These are phyloP conservation scores for Glycine latifolia DNA, from an alignment of 306 rosid species.

Conservation along the genomic window DNA sequence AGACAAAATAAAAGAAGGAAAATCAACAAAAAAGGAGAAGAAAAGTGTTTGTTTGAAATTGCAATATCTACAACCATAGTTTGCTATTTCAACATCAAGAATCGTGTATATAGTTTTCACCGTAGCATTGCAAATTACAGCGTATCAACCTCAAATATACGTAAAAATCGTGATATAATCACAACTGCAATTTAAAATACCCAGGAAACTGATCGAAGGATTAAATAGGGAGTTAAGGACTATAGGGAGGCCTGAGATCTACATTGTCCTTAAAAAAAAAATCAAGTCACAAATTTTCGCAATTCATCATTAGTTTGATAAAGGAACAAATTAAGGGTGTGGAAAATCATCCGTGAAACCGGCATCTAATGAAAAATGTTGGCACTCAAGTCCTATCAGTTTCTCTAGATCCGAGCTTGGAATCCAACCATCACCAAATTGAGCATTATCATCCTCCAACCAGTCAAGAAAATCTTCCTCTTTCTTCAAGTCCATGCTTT, in stretches of 20 bases:
- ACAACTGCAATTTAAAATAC: neutral
- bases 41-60: neutral
- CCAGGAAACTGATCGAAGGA: neutral
- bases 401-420: conserved; percentile 51
- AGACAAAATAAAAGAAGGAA: neutral
- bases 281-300: neutral
- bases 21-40: neutral
- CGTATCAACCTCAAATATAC: neutral
- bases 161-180: neutral
- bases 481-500: conserved; percentile 36
- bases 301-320: neutral
- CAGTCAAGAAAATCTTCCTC: conserved; percentile 44
- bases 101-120: neutral
- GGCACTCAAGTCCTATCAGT: conserved; percentile 36
- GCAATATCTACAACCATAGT: neutral
- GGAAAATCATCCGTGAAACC: conserved; percentile 24
- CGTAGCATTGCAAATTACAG: neutral
- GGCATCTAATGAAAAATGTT: conserved; percentile 37
- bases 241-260: neutral
- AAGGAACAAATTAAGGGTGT: conserved; percentile 7
- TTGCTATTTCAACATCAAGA: neutral
- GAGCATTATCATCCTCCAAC: conserved; percentile 28
- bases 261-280: neutral
- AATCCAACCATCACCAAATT: conserved; percentile 41
- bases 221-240: neutral